Evolutionary conservation across 257 asterid species (phyloP).

Genomic region (Eucommia ulmoides): DNA sequence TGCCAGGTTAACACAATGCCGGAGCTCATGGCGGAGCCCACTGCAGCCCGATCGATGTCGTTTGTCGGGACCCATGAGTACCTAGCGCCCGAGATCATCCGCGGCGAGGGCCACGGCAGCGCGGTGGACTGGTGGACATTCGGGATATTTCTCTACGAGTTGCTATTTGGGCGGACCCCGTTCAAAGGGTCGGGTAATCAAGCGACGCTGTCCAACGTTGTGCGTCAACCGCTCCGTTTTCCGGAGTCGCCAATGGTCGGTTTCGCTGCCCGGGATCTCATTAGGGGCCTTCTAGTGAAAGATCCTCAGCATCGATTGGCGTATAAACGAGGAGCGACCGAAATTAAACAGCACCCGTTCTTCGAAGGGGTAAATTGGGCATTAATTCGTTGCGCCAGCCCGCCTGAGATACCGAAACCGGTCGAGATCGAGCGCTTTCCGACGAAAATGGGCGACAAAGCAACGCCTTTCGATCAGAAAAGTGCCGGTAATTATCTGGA

Average conservation of each 20-base stretch:
- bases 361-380: constrained; percentile 64
- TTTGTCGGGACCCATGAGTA: constrained; percentile 55
- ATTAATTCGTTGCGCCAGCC: constrained; percentile 51
- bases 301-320: constrained; percentile 57
- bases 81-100: constrained; percentile 44
- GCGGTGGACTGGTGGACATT: constrained; percentile 69
- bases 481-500: constrained; percentile 32
- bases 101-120: constrained; percentile 67
- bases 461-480: constrained; percentile 22
- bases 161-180: constrained; percentile 45
- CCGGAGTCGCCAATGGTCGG: constrained; percentile 50
- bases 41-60: constrained; percentile 52
- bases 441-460: constrained; percentile 15
- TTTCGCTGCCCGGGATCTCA: constrained; percentile 48
- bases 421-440: constrained; percentile 30
- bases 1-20: constrained; percentile 41
- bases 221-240: constrained; percentile 46
- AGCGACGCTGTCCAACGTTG: constrained; percentile 50
- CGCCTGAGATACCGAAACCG: constrained; percentile 46
- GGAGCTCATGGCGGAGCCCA: constrained; percentile 56
- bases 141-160: constrained; percentile 45
- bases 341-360: constrained; percentile 52
- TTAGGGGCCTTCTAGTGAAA: constrained; percentile 45
- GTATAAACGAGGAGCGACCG: constrained; percentile 49
- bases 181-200: constrained; percentile 49